Percentiles rank a stretch among this genome's conserved stretches.
phyloP scores from a whole-genome alignment of 495 filamentous ascomycete species.

The Aspergillus wentii region DNA sequence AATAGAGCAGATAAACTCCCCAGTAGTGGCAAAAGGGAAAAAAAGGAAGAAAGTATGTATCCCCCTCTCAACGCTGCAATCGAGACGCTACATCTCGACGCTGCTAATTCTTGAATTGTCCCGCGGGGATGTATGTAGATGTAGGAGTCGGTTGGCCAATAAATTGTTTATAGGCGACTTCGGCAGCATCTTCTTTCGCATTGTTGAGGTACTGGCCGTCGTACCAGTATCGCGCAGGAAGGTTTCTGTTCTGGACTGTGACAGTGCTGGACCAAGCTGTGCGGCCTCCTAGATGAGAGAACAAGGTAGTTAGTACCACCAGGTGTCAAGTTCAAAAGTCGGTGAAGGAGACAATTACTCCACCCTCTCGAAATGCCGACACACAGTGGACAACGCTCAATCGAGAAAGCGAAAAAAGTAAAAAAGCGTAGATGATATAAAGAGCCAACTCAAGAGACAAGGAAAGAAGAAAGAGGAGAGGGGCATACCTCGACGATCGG shows the following conservation, averaged over 20 bases:
- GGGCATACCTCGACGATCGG: slow-evolving; percentile 67
- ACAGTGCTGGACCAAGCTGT: slow-evolving; percentile 86
- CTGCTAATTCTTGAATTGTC: slow-evolving; percentile 12
- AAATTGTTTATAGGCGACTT: slow-evolving; percentile 54
- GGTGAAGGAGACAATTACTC: slow-evolving; percentile 29
- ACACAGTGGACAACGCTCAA: slow-evolving; percentile 5
- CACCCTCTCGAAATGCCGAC: slow-evolving; percentile 24
- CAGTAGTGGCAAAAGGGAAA: slow-evolving; percentile 5
- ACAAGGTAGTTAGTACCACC: slow-evolving; percentile 16
- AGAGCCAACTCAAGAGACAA: slow-evolving; percentile 3
- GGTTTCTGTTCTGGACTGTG: slow-evolving; percentile 47
- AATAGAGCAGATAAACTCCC: too few species aligned
- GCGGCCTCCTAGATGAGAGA: slow-evolving; percentile 60
- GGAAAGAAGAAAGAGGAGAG: slow-evolving; percentile 4
- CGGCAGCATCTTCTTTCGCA: slow-evolving; percentile 86
- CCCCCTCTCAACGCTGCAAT: slow-evolving; percentile 3
- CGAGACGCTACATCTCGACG: neutral
- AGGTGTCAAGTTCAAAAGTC: slow-evolving; percentile 32
- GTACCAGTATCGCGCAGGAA: slow-evolving; percentile 82
- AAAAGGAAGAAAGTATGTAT: slow-evolving; percentile 12
- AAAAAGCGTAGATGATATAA: too few species aligned
- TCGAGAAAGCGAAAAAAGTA: neutral
- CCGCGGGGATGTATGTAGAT: slow-evolving; percentile 10
- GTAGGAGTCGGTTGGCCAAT: slow-evolving; percentile 5
- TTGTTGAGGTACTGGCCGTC: slow-evolving; percentile 82